These are phyloP conservation scores for Cetradonia linearis DNA, from an alignment of 495 filamentous ascomycete genomes.

Conservation along the genomic window DNA sequence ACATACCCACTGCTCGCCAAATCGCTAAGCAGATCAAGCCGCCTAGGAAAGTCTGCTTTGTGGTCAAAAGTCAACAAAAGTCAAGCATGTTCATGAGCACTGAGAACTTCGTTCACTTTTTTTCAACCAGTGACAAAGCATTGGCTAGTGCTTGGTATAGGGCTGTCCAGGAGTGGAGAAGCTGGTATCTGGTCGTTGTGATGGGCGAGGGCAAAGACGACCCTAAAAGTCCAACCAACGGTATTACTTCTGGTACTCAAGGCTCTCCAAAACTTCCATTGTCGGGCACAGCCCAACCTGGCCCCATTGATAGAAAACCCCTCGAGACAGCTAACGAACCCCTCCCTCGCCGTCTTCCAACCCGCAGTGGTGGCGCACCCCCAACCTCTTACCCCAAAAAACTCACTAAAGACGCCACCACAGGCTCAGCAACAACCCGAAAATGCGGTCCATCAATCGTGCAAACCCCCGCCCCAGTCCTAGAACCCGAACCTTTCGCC, in stretches of 20 bases:
- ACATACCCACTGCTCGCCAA: constrained; percentile 58
- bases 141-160: constrained; percentile 58
- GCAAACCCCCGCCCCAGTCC: constrained; percentile 19
- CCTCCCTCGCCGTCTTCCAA: constrained; percentile 32
- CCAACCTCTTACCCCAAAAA: constrained; percentile 36
- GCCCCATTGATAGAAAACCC: constrained; percentile 24
- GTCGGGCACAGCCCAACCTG: constrained; percentile 13
- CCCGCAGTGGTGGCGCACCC: constrained; percentile 36
- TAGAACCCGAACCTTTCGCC: constrained; percentile 42
- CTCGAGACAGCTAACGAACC: constrained; percentile 44
- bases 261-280: constrained; percentile 21
- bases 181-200: constrained; percentile 72
- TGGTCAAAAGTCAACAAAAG: constrained; percentile 90
- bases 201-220: constrained; percentile 43
- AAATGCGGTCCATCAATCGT: constrained; percentile 20
- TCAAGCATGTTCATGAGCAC: constrained; percentile 71
- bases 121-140: constrained; percentile 62
- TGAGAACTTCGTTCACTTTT: constrained; percentile 84
- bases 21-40: constrained; percentile 54
- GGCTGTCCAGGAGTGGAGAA: constrained; percentile 69
- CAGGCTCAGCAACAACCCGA: constrained; percentile 17
- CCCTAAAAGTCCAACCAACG: constrained; percentile 16
- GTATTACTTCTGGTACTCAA: constrained; percentile 4
- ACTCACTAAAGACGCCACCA: constrained; percentile 29
- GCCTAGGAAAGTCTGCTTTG: constrained; percentile 72